Evolutionary conservation across 805 yeast genomes (phyloP).

Genomic region (Blastobotrys americana): DNA sequence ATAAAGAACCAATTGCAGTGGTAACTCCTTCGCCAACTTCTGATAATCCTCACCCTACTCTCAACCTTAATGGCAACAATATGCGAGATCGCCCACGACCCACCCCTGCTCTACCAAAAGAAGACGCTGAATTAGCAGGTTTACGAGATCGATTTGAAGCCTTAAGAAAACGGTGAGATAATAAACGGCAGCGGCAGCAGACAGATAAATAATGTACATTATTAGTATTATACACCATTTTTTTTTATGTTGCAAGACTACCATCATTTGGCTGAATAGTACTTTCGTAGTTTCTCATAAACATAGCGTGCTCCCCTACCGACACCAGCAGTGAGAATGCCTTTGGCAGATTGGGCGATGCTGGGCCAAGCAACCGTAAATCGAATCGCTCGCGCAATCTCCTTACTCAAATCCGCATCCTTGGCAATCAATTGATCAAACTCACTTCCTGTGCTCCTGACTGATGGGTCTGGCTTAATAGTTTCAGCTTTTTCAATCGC

Average conservation of each 20-base stretch:
- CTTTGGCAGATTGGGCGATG: conserved; percentile 68
- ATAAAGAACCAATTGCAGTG: conserved; percentile 27
- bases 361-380: conserved; percentile 65
- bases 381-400: conserved; percentile 38
- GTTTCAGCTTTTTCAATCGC: conserved; percentile 3
- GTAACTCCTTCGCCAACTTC: conserved; percentile 27
- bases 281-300: conserved; percentile 52
- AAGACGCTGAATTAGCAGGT: conserved; percentile 48
- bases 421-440: conserved; percentile 39
- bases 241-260: too few relatives aligned
- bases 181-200: conserved; percentile 42
- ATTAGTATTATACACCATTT: background rate
- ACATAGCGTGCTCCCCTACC: conserved; percentile 66
- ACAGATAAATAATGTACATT: background rate
- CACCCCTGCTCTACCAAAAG: conserved; percentile 11
- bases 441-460: conserved; percentile 22
- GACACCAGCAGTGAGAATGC: conserved; percentile 81
- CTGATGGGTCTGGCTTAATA: background rate
- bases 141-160: conserved; percentile 55
- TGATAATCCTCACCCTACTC: conserved; percentile 28
- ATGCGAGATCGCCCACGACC: conserved; percentile 1
- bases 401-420: conserved; percentile 33
- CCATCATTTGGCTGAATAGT: conserved; percentile 9
- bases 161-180: conserved; percentile 67
- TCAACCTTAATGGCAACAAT: conserved; percentile 14